Base-by-base conservation (phyloP, 306 rosid species). In the Trifolium subterraneum region DNA sequence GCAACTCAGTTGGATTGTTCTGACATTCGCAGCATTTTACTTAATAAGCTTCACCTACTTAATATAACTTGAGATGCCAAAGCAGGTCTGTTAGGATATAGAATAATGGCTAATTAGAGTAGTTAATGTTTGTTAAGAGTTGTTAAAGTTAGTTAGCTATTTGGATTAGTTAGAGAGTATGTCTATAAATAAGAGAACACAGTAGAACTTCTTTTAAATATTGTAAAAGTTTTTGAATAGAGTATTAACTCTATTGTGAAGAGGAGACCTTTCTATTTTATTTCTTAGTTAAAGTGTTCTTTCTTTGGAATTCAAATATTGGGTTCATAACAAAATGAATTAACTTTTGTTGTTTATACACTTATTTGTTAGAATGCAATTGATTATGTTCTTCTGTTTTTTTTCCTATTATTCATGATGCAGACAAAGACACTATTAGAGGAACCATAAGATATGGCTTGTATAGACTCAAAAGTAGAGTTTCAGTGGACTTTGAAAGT, bases 31-130 rank as follows among this genome's bases (percentile, higher is more conserved):
- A 39, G 71, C 61, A 48, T 70, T 75, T 77, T 27, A 56, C 63
- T 27, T 61, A 42, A 64, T 72, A 58, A 77, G 44, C 70, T 71
- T 67, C 71, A 63, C 38, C 71, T 16, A 44, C 41, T 78, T 72
- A 27, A 65, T 73, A 66, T 8, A 19, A 14, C 66, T 54, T 54
- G 39, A 73, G 45, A 41, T 41, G 5, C 45, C 45, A 41, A 41
- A 10, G 58, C 58, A 10, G 18, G 25, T 51, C 4, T 51, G 58
- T 51, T 51, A 51, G 5, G 13, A 51, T 18, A 51, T 51, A 20
- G 1, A 10, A 51, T 51, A 3, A 51, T 9, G 10, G 25, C 45
- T 3, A 41, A 41, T 41, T 41, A 41, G 45, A 41, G 45, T 41
- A 41, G 45, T 41, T 41, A 41, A 10, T 41, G 14, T 2, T 2